A percentile compares a stretch with the other conserved stretches of the same genome.
Evolutionary conservation across 345 rosid species (phyloP).

Genomic region (Acer yangbiense): DNA sequence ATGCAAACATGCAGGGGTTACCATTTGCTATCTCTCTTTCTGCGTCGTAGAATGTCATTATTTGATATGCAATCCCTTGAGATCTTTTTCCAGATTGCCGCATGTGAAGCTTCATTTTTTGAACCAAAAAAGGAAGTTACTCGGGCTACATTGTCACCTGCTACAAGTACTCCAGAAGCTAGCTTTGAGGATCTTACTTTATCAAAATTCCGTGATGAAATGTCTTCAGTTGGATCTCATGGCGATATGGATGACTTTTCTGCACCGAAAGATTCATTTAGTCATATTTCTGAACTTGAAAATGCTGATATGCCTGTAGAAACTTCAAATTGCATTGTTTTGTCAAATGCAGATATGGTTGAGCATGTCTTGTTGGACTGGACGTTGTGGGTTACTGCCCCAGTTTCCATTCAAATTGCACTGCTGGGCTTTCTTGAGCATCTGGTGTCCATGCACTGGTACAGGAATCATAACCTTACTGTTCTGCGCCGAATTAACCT

Average conservation of each 20-base stretch:
- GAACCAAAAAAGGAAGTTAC: conserved; percentile 77
- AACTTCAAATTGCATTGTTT: conserved; percentile 93
- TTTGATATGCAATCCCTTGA: conserved; percentile 97
- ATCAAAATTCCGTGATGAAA: conserved; percentile 78
- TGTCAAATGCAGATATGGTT: conserved; percentile 98
- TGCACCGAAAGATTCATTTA: conserved; percentile 79
- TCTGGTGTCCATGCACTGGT: conserved; percentile 99
- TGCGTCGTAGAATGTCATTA: conserved; percentile 80
- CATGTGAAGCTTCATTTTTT: conserved; percentile 98
- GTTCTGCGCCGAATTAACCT: conserved; percentile 90
- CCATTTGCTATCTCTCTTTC: conserved; percentile 93
- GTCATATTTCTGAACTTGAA: conserved; percentile 96
- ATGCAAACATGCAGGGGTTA: conserved; percentile 98
- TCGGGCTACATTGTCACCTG: conserved; percentile 45
- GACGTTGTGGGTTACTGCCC: conserved; percentile 96
- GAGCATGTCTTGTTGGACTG: conserved; percentile 99
- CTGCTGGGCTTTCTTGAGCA: conserved; percentile 95
- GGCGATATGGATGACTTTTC: conserved; percentile 97
- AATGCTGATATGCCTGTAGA: conserved; percentile 75
- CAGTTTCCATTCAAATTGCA: conserved; percentile 91
- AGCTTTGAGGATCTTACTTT: conserved; percentile 81
- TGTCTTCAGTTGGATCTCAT: conserved; percentile 89
- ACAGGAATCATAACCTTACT: conserved; percentile 96
- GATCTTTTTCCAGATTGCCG: conserved; percentile 96
- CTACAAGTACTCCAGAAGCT: conserved; percentile 57